Evolutionary conservation across 441 rosid species (phyloP), one percentile per base, ranked within the genome.

Genomic region (Jatropha multifida): DNA sequence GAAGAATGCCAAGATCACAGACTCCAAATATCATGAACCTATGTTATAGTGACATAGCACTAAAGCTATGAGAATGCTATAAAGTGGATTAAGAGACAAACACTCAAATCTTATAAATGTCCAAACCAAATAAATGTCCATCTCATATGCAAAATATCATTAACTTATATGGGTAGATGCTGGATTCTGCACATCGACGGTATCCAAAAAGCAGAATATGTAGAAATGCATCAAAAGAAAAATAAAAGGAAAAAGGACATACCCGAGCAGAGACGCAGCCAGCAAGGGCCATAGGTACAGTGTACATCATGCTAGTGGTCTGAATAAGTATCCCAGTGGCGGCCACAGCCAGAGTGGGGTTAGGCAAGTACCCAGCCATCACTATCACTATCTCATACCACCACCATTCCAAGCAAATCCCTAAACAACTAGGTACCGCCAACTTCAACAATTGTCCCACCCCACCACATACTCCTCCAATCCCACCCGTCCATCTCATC

Each of bases 351-450:
- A 86, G 74, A 3, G 89, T 93, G 5, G 99, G 99, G 65, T 92
- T 84, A n/a, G 88, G 87, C 82, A 95, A 79, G 84, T 95, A 93
- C 26, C 99, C 99, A 5, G 97, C 94, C 86, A 95, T 74, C 48
- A 95, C 85, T 3, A 80, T 95, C 85, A 95, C 93, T 10, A 95
- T 92, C 93, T 95, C 98, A 58, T 95, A 95, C 99, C 99, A 93
- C 99, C 98, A 95, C 99, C 99, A 95, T 88, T 95, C 99, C 76
- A 93, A 83, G 85, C 99, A 95, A 67, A 93, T 95, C 80, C 97
- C 97, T 66, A 92, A 79, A 77, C 99, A 95, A 64, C 99, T 95
- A 10, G 99, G 99, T 70, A 95, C 88, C 27, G 99, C 98, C 87
- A 95, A 81, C 78, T 74, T 86, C 95, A 92, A 76, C 46, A 95